Conservation (phyloP, 495 filamentous ascomycete species). For the Neurospora sp. region DNA sequence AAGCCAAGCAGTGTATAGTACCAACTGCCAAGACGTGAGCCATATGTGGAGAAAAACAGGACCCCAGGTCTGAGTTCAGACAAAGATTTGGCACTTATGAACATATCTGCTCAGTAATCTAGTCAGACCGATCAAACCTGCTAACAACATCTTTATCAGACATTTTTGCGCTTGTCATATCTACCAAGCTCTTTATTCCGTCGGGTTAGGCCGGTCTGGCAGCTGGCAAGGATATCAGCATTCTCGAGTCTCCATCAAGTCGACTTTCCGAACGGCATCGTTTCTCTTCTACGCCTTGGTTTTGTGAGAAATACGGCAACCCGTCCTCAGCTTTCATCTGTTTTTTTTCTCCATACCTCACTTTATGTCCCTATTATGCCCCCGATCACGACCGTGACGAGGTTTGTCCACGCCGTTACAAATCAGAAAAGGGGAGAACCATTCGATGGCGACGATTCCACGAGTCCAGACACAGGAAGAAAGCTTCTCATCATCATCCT, state of each 20-base stretch:
- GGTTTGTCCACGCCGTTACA: background rate
- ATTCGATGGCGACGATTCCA: background rate
- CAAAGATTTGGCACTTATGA: background rate
- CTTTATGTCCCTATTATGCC: background rate
- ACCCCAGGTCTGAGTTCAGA: background rate
- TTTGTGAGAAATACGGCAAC: background rate
- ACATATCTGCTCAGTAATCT: background rate
- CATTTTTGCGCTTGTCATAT: background rate
- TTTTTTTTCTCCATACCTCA: background rate
- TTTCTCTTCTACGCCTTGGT: background rate
- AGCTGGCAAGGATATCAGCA: background rate
- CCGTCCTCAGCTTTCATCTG: background rate
- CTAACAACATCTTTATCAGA: background rate
- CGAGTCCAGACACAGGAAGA: background rate
- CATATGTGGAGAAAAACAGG: background rate
- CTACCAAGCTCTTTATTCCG: background rate
- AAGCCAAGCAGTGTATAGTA: background rate
- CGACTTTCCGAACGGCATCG: background rate
- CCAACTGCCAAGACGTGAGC: background rate
- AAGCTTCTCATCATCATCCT: constrained; percentile 27
- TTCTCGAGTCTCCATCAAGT: background rate
- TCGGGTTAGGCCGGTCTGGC: background rate
- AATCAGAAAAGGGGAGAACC: background rate
- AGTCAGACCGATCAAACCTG: background rate
- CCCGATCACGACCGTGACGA: background rate